Conservation (phyloP, 306 rosid species). For the Castanea crenata region DNA sequence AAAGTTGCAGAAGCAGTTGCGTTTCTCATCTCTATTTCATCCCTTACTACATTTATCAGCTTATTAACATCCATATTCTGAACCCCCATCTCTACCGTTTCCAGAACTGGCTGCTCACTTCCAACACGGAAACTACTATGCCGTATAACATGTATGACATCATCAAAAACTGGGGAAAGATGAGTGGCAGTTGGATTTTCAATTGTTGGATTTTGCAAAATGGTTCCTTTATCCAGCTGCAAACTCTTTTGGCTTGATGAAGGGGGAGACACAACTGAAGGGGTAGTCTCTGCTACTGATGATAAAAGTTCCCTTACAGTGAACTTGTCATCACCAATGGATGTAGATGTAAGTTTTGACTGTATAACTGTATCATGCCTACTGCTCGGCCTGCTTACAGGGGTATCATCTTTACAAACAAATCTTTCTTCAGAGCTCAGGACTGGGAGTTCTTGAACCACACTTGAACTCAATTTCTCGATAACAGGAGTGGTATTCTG, state of each 20-base stretch:
- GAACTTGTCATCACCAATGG: constrained; percentile 75
- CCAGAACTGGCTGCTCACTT: constrained; percentile 74
- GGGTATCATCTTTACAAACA: constrained; percentile 33
- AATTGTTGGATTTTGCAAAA: constrained; percentile 37
- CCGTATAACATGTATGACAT: constrained; percentile 89
- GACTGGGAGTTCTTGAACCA: constrained; percentile 31
- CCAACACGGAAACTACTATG: constrained; percentile 97
- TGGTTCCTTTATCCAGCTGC: constrained; percentile 52
- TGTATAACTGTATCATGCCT: constrained; percentile 31
- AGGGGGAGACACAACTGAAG: constrained; percentile 35
- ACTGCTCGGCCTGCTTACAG: constrained; percentile 32
- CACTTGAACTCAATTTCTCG: constrained; percentile 25
- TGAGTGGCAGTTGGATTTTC: constrained; percentile 60
- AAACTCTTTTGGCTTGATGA: constrained; percentile 43
- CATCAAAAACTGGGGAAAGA: constrained; percentile 90
- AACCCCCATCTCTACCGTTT: constrained; percentile 83
- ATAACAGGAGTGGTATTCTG: constrained; percentile 32
- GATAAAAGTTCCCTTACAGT: constrained; percentile 72
- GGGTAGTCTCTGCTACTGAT: constrained; percentile 41
- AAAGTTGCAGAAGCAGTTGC: constrained; percentile 32
- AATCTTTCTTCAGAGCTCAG: constrained; percentile 44
- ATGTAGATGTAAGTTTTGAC: constrained; percentile 26
- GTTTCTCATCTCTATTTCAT: constrained; percentile 67
- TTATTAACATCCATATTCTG: constrained; percentile 85
- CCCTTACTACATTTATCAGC: constrained; percentile 65